Evolutionary conservation across 352 stramenopile species (phyloP), one percentile per base, ranked within the genome.

Genomic region (Detonula confervacea): DNA sequence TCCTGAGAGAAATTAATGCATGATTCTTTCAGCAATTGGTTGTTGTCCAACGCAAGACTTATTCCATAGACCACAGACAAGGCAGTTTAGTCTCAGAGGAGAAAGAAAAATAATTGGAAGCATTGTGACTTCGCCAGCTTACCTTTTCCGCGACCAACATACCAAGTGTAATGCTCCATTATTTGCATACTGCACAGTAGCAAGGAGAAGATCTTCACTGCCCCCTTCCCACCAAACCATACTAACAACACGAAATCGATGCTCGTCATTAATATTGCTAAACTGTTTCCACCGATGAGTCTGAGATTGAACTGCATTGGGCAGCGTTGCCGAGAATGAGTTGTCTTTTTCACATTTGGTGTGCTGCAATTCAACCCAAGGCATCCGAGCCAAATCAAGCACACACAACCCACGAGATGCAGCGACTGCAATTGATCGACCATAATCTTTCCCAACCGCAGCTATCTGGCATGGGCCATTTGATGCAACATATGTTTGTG

Each of bases 201-300:
- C 77, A 16, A 84, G 39, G 71, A 84, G 71, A 52, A 77, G 47
- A 33, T 80, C 77, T 52, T 84, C 69, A 47, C 25, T 47, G 24
- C 20, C 35, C 18, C 55, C 49, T 55, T 84, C 77, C 77, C 77
- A 84, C 69, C 69, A 84, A 49, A 73, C 52, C 47, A 84, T 74
- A 49, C 56, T 44, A 4, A 69, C 1, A 44, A 80, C 64, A 14
- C 70, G 56, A 72, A 84, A 84, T 8, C 71, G 52, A 46, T 80
- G 61, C 62, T 84, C 77, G 29, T 80, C 77, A 55, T 76, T 79
- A 25, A 82, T 11, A 35, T 66, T 75, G 29, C 67, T 81, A 60
- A 86, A 86, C 11, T 76, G 18, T 67, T 82, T 82, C 78, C 78
- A 86, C 46, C 62, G 72, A 39, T 65, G 64, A 71, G 18, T 63